Evolutionary conservation across 2,329 filamentous ascomycete genomes (phyloP).

Genomic region (Dendrostoma leiphaemia): DNA sequence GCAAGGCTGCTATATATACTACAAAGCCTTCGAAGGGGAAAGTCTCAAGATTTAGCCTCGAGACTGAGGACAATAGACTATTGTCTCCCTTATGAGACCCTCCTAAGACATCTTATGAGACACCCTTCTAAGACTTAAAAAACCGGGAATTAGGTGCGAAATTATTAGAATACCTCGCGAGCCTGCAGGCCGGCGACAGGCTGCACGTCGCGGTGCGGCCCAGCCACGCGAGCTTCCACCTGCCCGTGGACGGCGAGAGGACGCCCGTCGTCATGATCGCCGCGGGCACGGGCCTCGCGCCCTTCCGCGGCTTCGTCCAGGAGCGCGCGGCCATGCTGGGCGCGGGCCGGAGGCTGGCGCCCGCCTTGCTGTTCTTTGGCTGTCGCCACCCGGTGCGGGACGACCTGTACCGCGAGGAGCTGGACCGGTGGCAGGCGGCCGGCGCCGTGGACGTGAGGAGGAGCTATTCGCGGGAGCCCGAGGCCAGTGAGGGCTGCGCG

Average conservation of each 20-base stretch:
- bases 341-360: constrained; percentile 51
- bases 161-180: constrained; percentile 60
- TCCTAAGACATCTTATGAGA: no score
- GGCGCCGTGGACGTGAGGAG: constrained; percentile 62
- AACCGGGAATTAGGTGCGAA: no score
- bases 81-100: no score
- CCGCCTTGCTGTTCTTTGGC: constrained; percentile 64
- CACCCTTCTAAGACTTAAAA: no score
- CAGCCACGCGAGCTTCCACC: constrained; percentile 43
- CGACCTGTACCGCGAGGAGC: constrained; percentile 57
- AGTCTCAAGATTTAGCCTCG: no score
- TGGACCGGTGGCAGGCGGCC: constrained; percentile 56
- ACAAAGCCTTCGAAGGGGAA: no score
- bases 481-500: constrained; percentile 29
- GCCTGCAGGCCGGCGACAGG: constrained; percentile 40
- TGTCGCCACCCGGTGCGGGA: constrained; percentile 56
- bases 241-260: constrained; percentile 42
- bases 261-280: constrained; percentile 50
- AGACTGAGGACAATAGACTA: no score
- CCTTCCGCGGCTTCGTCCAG: constrained; percentile 61
- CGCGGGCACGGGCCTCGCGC: constrained; percentile 56
- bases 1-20: no score
- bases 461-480: constrained; percentile 57
- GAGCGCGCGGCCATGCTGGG: constrained; percentile 53
- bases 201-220: constrained; percentile 49